Evolutionary conservation across 805 yeast genomes (phyloP), one percentile per base, ranked within the genome.

Genomic region (Spencermartinsiella europaea): DNA sequence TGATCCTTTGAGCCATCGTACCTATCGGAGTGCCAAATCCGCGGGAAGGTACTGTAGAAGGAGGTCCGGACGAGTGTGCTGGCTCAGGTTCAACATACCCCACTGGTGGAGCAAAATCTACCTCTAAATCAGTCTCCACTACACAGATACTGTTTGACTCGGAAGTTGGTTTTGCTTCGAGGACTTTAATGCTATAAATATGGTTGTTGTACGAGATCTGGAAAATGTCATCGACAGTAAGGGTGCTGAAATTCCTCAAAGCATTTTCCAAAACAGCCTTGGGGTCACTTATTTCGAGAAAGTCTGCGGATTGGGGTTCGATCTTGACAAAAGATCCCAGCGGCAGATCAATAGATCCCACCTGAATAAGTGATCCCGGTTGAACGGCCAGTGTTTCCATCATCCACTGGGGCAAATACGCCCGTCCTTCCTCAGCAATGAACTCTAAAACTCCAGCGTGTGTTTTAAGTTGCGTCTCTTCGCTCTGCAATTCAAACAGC

Each of bases 21-120:
- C 56, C 58, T 2, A 45, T 53, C 3, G 61, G 54, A 1, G 60
- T 49, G 20, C 47, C 48, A 19, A 46, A 31, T 3, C 42, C 36
- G 25, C 53, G 39, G 1, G 53, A 36, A 3, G 51, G 51, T 3
- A 39, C 48, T n/a, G 55, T 40, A 3, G 54, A 40, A 4, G 59
- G 42, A 2, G 42, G 42, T 4, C 48, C 38, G 1, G 59, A 49
- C 14, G 51, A 34, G 5, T 62, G 48, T 7, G 57, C 46, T 12
- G 55, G 40, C 5, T 53, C 89, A 1, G 96, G 96, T 62, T 91
- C 98, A 16, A 86, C 96, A 62, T 93, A 93, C 0, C 99, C 99
- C 3, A 91, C 96, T 0, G 99, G 99, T 2, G 99, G 96, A 1
- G 97, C 98, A 70, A 93, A 93, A 62, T 93, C 99, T 0, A 97